A percentile compares a stretch with the other conserved stretches of the same genome.
Conservation (phyloP, 2,329 filamentous ascomycete genomes). For the Clarireedia monteithiana region DNA sequence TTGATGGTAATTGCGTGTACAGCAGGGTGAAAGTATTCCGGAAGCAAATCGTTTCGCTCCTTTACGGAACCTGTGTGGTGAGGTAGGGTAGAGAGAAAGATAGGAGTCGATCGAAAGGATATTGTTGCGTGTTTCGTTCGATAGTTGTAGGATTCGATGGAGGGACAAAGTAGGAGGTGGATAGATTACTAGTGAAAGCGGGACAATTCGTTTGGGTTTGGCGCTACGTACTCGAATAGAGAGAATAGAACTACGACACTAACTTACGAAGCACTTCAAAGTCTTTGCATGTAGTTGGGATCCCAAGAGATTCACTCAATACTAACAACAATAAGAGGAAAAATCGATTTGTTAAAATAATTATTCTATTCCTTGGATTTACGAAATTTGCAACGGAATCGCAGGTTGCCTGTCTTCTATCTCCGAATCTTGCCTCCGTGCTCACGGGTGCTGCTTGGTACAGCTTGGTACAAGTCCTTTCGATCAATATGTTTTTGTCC, state of each 20-base stretch:
- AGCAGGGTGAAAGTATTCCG: no score
- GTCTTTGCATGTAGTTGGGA: not conserved
- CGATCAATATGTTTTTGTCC: not conserved
- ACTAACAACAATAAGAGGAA: no score
- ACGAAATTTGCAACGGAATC: no score
- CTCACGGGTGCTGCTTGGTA: no score
- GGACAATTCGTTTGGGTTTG: conserved; percentile 9
- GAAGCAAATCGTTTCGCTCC: no score
- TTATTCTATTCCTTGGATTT: no score
- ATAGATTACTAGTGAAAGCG: conserved; percentile 4
- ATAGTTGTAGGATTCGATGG: conserved; percentile 6
- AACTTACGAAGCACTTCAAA: not conserved
- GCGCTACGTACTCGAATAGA: conserved; percentile 1
- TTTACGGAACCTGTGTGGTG: no score
- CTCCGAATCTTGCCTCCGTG: no score
- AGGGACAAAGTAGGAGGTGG: conserved; percentile 8
- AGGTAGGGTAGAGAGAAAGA: not conserved
- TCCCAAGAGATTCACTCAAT: no score
- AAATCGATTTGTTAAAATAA: no score
- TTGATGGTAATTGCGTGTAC: not conserved
- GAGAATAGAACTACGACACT: not conserved
- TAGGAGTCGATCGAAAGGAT: not conserved
- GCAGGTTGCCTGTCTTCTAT: no score
- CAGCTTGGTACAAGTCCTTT: not conserved
- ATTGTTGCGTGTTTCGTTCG: conserved; percentile 4